These are phyloP conservation scores for Urostyla sp. DNA, from an alignment of 73 alveolate species.

Conservation along the genomic window DNA sequence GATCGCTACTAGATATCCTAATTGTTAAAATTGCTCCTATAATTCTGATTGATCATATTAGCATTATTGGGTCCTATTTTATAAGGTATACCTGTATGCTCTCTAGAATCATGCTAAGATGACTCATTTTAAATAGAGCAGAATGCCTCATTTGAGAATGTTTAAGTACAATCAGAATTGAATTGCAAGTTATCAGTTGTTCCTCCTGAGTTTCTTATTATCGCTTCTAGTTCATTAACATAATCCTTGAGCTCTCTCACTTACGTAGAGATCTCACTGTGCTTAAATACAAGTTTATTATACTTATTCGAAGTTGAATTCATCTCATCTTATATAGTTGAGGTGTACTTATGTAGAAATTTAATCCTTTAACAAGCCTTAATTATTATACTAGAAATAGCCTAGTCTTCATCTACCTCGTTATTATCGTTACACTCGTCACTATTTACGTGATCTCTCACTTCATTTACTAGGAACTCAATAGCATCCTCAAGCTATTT, in stretches of 20 bases:
- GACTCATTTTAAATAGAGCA: too few species aligned
- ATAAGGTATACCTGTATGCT: neutral
- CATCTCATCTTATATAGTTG: neutral
- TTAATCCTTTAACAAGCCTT: conserved; percentile 15
- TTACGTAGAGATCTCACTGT: neutral
- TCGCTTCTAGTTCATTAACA: conserved; percentile 4
- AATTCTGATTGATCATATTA: neutral
- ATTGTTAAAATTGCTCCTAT: conserved; percentile 4
- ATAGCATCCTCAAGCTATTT: conserved; percentile 27
- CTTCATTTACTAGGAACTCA: neutral
- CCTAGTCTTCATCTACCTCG: neutral
- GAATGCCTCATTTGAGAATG: too few species aligned
- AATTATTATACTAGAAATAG: conserved; percentile 9
- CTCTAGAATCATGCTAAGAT: conserved; percentile 1
- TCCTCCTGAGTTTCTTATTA: neutral
- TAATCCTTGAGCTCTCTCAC: conserved; percentile 4
- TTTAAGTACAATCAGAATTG: too few species aligned
- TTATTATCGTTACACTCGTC: neutral
- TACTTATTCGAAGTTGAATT: conserved; percentile 9
- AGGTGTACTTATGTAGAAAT: neutral
- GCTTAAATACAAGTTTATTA: conserved; percentile 15
- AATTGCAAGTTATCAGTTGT: neutral
- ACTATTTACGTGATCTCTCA: neutral
- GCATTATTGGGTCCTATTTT: too few species aligned
- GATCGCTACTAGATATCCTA: neutral